Evolutionary conservation across 2,329 filamentous ascomycete species (phyloP).

Genomic region (Cytospora piceicola): DNA sequence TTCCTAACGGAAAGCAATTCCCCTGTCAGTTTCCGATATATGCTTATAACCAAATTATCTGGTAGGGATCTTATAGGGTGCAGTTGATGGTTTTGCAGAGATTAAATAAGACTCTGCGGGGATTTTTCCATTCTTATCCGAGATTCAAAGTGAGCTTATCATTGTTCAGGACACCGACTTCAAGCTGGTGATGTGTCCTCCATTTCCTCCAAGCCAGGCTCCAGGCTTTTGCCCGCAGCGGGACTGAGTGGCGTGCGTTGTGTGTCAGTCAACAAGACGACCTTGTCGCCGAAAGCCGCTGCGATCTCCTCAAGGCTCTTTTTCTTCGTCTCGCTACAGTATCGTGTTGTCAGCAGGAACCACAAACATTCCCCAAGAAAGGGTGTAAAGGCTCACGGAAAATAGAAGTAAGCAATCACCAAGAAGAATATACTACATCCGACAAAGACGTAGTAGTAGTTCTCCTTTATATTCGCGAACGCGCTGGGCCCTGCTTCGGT

Average conservation of each 20-base stretch:
- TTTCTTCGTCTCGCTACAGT: conserved; percentile 45
- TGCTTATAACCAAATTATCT: too few relatives aligned
- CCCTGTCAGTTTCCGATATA: too few relatives aligned
- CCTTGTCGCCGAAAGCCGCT: conserved; percentile 51
- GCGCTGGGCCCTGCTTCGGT: conserved; percentile 59
- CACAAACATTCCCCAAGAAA: too few relatives aligned
- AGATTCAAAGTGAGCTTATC: neutral
- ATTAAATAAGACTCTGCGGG: too few relatives aligned
- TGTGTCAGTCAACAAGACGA: conserved; percentile 37
- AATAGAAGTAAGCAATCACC: conserved; percentile 56
- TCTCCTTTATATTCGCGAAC: conserved; percentile 59
- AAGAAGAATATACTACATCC: conserved; percentile 57
- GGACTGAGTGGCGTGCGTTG: neutral
- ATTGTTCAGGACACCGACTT: neutral
- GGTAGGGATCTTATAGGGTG: too few relatives aligned
- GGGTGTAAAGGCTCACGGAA: conserved; percentile 42
- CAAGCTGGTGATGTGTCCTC: neutral
- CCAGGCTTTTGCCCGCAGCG: neutral
- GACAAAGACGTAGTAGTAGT: conserved; percentile 66
- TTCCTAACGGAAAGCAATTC: too few relatives aligned
- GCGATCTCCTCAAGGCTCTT: conserved; percentile 55
- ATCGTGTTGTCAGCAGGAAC: neutral
- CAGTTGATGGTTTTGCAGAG: too few relatives aligned
- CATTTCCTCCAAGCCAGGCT: neutral
- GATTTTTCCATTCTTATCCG: neutral